These are phyloP conservation scores for Phaeotremella skinneri DNA, from an alignment of 768 basidiomycete genomes.

Conservation along the genomic window DNA sequence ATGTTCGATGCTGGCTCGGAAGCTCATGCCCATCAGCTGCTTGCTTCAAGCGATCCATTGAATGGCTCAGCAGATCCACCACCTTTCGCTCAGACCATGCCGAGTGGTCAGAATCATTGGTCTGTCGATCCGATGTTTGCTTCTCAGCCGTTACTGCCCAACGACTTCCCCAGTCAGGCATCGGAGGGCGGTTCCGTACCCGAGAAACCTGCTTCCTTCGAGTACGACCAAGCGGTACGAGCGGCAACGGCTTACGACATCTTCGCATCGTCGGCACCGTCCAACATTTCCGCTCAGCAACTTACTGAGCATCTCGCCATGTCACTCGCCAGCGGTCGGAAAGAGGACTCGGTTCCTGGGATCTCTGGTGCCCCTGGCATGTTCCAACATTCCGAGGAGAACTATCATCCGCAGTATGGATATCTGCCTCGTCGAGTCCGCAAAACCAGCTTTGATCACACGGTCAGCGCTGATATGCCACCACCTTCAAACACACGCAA, in stretches of 20 bases:
- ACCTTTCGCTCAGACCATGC: slow-evolving; percentile 10
- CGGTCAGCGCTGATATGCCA: slow-evolving; percentile 65
- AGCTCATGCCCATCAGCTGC: slow-evolving; percentile 51
- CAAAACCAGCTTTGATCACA: slow-evolving; percentile 94
- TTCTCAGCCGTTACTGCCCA: slow-evolving; percentile 11
- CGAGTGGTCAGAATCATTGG: slow-evolving; percentile 20
- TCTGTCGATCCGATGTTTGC: slow-evolving; percentile 30
- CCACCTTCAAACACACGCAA: slow-evolving; percentile 48
- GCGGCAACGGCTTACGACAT: slow-evolving; percentile 40
- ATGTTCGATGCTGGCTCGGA: slow-evolving; percentile 40
- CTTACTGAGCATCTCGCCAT: slow-evolving; percentile 17
- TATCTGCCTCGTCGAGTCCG: slow-evolving; percentile 78
- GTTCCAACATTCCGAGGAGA: slow-evolving; percentile 44
- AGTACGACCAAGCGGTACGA: slow-evolving; percentile 37
- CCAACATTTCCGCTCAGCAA: slow-evolving; percentile 11
- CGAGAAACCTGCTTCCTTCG: slow-evolving; percentile 10
- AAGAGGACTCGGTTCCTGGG: slow-evolving; percentile 34
- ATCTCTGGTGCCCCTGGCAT: slow-evolving; percentile 49
- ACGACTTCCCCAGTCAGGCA: slow-evolving; percentile 4
- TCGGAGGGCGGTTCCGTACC: background rate
- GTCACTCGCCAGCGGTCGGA: slow-evolving; percentile 20
- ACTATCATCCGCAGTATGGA: slow-evolving; percentile 50
- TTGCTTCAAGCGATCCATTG: slow-evolving; percentile 22
- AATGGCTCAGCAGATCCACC: background rate
- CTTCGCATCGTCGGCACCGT: slow-evolving; percentile 33